These are phyloP conservation scores for Capsicum pubescens DNA, from an alignment of 257 asterid species.

Conservation along the genomic window DNA sequence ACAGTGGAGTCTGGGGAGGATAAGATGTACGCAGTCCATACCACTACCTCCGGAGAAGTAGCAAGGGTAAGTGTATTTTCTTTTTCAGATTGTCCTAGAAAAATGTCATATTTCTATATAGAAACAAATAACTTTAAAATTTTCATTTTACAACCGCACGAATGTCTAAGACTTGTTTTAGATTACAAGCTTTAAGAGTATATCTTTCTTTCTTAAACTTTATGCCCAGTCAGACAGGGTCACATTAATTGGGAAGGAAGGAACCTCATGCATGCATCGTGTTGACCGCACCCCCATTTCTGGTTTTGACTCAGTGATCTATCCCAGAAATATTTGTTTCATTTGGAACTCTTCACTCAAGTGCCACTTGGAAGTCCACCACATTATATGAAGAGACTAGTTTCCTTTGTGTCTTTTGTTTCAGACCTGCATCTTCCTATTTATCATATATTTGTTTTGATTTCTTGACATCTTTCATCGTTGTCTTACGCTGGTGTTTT, in stretches of 20 bases:
- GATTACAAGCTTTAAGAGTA: not conserved
- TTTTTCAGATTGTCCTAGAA: not conserved
- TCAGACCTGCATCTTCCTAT: not conserved
- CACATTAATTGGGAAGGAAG: not conserved
- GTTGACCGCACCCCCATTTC: not conserved
- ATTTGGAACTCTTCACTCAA: not conserved
- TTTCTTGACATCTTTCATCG: not conserved
- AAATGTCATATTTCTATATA: not conserved
- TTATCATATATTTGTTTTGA: not conserved
- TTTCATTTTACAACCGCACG: not conserved
- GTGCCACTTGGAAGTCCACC: not conserved
- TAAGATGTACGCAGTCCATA: no score
- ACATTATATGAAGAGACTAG: not conserved
- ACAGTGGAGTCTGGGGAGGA: no score
- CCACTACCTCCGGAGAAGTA: no score
- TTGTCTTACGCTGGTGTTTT: not conserved
- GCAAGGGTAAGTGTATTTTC: not conserved
- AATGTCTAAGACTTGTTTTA: not conserved
- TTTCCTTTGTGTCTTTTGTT: not conserved
- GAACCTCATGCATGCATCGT: constrained; percentile 1
- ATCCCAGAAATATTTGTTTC: not conserved
- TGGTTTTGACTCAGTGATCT: not conserved
- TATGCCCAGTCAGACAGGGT: not conserved
- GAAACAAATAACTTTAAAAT: not conserved
- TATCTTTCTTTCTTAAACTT: not conserved